phyloP scores from a whole-genome alignment of 192 early-diverging fungal species.

The Oehlia diaphana region DNA sequence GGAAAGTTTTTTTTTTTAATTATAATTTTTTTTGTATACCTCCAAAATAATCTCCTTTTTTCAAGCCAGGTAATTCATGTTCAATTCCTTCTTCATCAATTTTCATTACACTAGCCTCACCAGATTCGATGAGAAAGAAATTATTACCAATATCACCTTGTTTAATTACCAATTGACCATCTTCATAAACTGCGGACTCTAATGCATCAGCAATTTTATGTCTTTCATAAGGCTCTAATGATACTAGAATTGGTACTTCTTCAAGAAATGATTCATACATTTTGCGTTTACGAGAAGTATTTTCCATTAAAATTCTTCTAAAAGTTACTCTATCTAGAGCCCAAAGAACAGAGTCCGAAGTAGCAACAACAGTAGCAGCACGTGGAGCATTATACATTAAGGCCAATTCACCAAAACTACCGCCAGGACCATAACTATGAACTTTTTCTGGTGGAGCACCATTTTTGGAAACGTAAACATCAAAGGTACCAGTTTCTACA shows the following conservation, averaged over 20 bases:
- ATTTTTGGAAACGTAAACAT: conserved; percentile 81
- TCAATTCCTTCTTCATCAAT: conserved; percentile 77
- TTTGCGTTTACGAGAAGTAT: conserved; percentile 89
- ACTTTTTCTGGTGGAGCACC: conserved; percentile 72
- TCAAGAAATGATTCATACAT: conserved; percentile 97
- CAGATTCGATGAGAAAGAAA: conserved; percentile 96
- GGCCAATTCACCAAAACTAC: conserved; percentile 97
- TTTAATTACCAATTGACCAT: conserved; percentile 78
- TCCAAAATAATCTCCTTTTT: conserved; percentile 95
- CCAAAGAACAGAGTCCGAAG: conserved; percentile 86
- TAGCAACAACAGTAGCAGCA: conserved; percentile 92
- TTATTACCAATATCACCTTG: conserved; percentile 94
- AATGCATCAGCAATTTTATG: conserved; percentile 99
- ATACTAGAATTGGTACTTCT: conserved; percentile 84
- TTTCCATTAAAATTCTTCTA: conserved; percentile 96
- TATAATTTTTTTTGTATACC: conserved; percentile 44
- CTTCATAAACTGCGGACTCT: conserved; percentile 86
- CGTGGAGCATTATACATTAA: conserved; percentile 99
- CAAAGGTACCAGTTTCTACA: conserved; percentile 91
- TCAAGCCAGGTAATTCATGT: conserved; percentile 67
- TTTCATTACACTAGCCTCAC: conserved; percentile 82
- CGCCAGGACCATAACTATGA: conserved; percentile 75
- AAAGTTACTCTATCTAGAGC: conserved; percentile 98
- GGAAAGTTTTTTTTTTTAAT: not conserved
- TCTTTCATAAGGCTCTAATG: conserved; percentile 93